Conservation (phyloP, 2,329 filamentous ascomycete genomes). For the Exophiala sp. region DNA sequence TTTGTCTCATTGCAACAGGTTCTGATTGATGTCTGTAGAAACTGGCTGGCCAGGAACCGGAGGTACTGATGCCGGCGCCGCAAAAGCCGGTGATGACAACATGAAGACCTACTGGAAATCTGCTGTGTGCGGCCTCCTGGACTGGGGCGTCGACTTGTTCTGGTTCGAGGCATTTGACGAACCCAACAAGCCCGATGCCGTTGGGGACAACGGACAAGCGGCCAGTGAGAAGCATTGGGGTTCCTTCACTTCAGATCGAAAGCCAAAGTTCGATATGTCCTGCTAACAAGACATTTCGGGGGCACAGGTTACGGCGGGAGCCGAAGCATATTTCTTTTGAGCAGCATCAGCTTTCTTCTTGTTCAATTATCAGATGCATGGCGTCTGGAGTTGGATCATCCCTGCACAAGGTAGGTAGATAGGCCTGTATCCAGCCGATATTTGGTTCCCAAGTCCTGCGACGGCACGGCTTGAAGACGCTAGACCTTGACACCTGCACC, state of each 20-base stretch:
- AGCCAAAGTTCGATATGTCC: slow-evolving; percentile 32
- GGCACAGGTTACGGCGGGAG: too few species aligned
- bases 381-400: too few species aligned
- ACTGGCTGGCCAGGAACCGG: slow-evolving; percentile 34
- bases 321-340: too few species aligned
- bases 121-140: slow-evolving; percentile 58
- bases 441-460: too few species aligned
- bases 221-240: slow-evolving; percentile 65
- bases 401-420: too few species aligned
- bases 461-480: too few species aligned
- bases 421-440: too few species aligned
- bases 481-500: too few species aligned
- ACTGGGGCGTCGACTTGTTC: slow-evolving; percentile 63
- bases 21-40: slow-evolving; percentile 14
- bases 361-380: too few species aligned
- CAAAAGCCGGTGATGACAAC: slow-evolving; percentile 55
- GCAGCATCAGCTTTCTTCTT: too few species aligned
- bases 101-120: slow-evolving; percentile 56
- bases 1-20: not conserved
- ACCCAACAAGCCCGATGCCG: slow-evolving; percentile 60
- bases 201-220: slow-evolving; percentile 57
- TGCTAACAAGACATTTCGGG: slow-evolving; percentile 7
- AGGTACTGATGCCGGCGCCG: slow-evolving; percentile 56
- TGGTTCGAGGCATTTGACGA: slow-evolving; percentile 68
- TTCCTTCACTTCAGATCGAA: slow-evolving; percentile 56